Percentiles rank a stretch among this genome's conserved stretches.
Conservation (phyloP, 148 eudicot genomes). For the Oxyria digyna region DNA sequence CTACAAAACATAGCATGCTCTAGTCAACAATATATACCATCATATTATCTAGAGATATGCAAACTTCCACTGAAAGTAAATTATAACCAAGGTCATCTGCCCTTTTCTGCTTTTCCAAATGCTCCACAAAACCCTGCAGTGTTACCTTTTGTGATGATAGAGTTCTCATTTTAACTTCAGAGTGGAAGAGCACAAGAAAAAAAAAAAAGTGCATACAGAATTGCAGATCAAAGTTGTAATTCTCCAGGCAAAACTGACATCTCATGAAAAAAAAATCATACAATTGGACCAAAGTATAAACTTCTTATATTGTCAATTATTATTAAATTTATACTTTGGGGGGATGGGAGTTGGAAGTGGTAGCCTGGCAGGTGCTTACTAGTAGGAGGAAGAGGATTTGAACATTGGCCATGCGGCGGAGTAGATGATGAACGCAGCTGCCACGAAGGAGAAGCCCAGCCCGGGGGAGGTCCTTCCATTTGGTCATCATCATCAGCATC, state of each 20-base stretch:
- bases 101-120: not conserved
- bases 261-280: not conserved
- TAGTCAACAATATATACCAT: not conserved
- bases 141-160: not conserved
- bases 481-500: conserved; percentile 14
- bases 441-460: conserved; percentile 10
- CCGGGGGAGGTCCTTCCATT: conserved; percentile 21
- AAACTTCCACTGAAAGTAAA: not conserved
- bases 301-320: not conserved
- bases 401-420: not conserved
- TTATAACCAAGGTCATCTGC: not conserved
- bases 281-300: not conserved
- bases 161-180: not conserved
- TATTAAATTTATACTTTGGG: not conserved
- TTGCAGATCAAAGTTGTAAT: not conserved
- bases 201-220: not conserved
- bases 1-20: not conserved
- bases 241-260: not conserved
- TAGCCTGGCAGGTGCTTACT: not conserved
- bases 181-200: not conserved
- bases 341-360: not conserved
- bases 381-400: not conserved
- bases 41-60: not conserved
- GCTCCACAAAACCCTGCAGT: not conserved
- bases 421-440: conserved; percentile 1